Evolutionary conservation across 345 rosid species (phyloP).

Genomic region (Iberis pinnata): DNA sequence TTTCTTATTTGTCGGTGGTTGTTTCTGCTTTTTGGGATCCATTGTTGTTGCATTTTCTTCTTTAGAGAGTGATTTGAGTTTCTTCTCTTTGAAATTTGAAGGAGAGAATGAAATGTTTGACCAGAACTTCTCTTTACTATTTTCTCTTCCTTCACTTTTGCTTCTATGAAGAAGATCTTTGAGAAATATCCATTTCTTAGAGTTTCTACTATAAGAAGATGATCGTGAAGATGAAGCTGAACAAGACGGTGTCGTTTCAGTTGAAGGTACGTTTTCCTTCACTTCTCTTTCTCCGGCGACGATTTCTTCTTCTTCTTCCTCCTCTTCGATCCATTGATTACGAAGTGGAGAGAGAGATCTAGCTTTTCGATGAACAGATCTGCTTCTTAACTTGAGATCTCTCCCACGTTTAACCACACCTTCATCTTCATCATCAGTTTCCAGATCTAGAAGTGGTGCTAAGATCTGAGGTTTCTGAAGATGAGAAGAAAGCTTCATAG

Average conservation of each 20-base stretch:
- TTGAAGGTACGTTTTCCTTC: constrained; percentile 24
- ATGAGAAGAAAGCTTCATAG: constrained; percentile 86
- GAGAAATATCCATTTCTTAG: constrained; percentile 83
- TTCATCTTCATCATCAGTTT: constrained; percentile 26
- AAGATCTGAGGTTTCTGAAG: constrained; percentile 72
- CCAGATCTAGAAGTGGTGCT: constrained; percentile 67
- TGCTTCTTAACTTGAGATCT: constrained; percentile 56
- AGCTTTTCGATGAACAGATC: constrained; percentile 63
- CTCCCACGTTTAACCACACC: not conserved
- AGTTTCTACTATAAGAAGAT: constrained; percentile 85
- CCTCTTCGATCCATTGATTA: constrained; percentile 34
- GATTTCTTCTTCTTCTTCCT: not conserved
- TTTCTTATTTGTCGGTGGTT: constrained; percentile 39
- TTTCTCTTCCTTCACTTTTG: constrained; percentile 89
- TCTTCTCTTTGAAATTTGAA: constrained; percentile 45
- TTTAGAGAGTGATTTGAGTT: constrained; percentile 21
- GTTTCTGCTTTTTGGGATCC: constrained; percentile 23
- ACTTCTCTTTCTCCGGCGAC: not conserved
- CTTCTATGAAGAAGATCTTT: constrained; percentile 82
- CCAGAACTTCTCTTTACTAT: constrained; percentile 58
- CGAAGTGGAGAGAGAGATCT: constrained; percentile 89
- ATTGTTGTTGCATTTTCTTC: not conserved
- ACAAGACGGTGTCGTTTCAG: constrained; percentile 38
- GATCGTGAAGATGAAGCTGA: constrained; percentile 61
- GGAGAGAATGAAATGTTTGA: constrained; percentile 60